phyloP scores from a whole-genome alignment of 768 basidiomycete species.

The Boletus coccyginus region DNA sequence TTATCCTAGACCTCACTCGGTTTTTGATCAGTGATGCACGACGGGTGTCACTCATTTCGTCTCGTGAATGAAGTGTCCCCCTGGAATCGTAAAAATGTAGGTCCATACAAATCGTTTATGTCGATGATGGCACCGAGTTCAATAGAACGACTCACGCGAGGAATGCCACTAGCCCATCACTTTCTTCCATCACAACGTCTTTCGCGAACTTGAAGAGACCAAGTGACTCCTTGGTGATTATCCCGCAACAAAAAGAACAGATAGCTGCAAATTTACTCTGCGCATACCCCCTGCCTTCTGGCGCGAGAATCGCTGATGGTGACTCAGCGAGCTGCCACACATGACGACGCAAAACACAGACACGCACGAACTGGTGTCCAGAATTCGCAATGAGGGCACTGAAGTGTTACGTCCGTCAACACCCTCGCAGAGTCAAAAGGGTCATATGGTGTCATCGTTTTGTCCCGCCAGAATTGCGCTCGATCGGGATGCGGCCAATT shows the following conservation, averaged over 20 bases:
- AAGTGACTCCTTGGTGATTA: slow-evolving; percentile 40
- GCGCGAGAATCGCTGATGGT: slow-evolving; percentile 37
- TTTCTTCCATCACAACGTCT: slow-evolving; percentile 28
- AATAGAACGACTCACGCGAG: slow-evolving; percentile 30
- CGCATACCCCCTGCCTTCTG: slow-evolving; percentile 43
- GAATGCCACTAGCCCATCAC: slow-evolving; percentile 4
- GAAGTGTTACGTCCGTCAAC: slow-evolving; percentile 18
- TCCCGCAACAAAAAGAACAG: slow-evolving; percentile 36
- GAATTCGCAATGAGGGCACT: slow-evolving; percentile 29
- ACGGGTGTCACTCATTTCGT: slow-evolving; percentile 7
- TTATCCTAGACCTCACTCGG: background rate
- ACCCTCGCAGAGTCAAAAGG: slow-evolving; percentile 25
- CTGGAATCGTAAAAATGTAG: slow-evolving; percentile 12
- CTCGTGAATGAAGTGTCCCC: slow-evolving; percentile 33
- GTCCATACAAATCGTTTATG: background rate
- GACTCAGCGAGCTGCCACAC: background rate
- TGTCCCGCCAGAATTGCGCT: background rate
- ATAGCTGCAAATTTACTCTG: slow-evolving; percentile 37
- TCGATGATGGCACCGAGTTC: background rate
- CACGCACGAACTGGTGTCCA: slow-evolving; percentile 22
- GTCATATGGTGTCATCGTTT: slow-evolving; percentile 7
- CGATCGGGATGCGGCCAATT: slow-evolving; percentile 1
- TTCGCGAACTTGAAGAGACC: slow-evolving; percentile 38
- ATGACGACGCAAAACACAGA: background rate
- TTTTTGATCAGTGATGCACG: slow-evolving; percentile 27